phyloP scores from a whole-genome alignment of 2,329 filamentous ascomycete species.

The Byssothecium circinans region DNA sequence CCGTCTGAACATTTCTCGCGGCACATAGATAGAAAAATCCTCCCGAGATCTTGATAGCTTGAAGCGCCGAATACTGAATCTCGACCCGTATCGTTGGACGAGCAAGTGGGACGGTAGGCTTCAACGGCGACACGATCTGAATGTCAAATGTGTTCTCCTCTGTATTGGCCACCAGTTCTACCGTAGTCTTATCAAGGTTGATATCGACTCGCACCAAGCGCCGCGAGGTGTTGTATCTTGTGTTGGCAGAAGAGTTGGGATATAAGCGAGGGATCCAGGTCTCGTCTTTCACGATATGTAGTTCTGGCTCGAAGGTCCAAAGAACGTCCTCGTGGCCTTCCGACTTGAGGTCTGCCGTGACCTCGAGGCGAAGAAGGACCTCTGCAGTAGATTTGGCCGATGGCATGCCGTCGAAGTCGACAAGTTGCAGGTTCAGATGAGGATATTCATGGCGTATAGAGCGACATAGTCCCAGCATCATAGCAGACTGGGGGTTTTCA shows the following conservation, averaged over 20 bases:
- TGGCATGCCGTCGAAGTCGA: constrained; percentile 9
- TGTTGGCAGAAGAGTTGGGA: constrained; percentile 9
- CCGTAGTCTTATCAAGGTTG: constrained; percentile 3
- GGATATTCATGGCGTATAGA: constrained; percentile 3
- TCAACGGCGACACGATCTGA: too few relatives aligned
- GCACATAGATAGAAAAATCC: too few relatives aligned
- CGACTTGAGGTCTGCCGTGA: background rate
- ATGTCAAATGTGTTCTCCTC: too few relatives aligned
- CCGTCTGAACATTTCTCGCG: too few relatives aligned
- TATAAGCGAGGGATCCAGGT: constrained; percentile 8
- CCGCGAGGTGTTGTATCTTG: constrained; percentile 22
- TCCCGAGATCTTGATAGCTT: too few relatives aligned
- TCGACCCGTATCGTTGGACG: too few relatives aligned
- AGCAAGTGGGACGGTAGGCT: too few relatives aligned
- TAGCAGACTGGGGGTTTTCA: constrained; percentile 8
- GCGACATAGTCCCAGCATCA: constrained; percentile 9
- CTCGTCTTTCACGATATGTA: constrained; percentile 2
- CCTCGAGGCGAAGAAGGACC: constrained; percentile 5
- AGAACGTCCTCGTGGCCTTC: background rate
- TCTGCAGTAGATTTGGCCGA: constrained; percentile 6
- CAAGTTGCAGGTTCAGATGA: constrained; percentile 6
- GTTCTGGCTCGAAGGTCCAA: constrained; percentile 11
- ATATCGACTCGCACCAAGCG: constrained; percentile 10
- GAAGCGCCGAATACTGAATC: too few relatives aligned
- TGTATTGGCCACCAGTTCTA: constrained; percentile 3